Conservation (phyloP, 768 basidiomycete genomes). For the Tulasnella sp. region DNA sequence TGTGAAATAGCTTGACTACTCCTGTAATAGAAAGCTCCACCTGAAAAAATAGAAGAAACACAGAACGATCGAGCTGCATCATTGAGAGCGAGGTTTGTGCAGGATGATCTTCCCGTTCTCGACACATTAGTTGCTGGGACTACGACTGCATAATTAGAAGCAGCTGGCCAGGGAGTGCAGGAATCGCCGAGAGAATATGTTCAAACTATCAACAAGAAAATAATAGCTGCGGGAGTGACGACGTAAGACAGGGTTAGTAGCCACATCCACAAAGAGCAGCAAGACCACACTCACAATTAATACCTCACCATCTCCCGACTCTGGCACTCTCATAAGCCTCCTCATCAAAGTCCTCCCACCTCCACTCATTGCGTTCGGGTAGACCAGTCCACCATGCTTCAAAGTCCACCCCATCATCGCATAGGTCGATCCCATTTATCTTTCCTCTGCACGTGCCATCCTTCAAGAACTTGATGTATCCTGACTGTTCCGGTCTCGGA, state of each 20-base stretch:
- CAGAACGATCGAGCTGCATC: not conserved
- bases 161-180: not conserved
- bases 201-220: not conserved
- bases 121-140: not conserved
- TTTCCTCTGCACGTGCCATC: conserved; percentile 3
- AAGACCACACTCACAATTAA: not conserved
- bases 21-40: not conserved
- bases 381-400: not conserved
- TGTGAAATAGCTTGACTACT: not conserved
- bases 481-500: not conserved
- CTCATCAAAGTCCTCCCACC: conserved; percentile 15
- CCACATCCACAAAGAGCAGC: not conserved
- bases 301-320: not conserved
- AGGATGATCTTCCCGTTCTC: not conserved
- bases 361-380: not conserved
- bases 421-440: not conserved
- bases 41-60: not conserved
- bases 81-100: not conserved
- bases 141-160: too few species aligned
- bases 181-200: not conserved
- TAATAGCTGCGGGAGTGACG: not conserved
- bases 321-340: conserved; percentile 13
- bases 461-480: conserved; percentile 16
- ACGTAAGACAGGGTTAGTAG: not conserved
- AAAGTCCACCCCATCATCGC: conserved; percentile 9